These are phyloP conservation scores for Dictyostelium purpureum DNA, from an alignment of 78 protist species.

Conservation along the genomic window DNA sequence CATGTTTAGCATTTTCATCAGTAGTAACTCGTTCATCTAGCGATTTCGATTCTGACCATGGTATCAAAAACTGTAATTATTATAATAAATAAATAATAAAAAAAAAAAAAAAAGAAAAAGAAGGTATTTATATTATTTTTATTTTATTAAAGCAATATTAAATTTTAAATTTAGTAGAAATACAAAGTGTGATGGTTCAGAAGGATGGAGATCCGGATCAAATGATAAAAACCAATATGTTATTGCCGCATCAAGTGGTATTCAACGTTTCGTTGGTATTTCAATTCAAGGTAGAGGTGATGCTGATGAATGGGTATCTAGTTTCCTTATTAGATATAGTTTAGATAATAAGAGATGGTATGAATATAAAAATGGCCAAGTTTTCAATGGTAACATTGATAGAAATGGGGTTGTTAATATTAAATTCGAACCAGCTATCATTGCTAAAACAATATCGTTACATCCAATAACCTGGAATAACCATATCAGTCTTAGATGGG, in stretches of 20 bases:
- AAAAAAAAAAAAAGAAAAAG: too few species aligned
- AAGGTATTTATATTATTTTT: background rate
- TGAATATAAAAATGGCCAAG: conserved; percentile 2
- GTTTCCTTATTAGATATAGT: conserved; percentile 4
- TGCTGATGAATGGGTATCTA: background rate
- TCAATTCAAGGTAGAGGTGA: conserved; percentile 18
- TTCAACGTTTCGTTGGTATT: background rate
- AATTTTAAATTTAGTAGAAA: background rate
- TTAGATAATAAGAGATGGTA: conserved; percentile 8
- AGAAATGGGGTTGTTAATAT: background rate
- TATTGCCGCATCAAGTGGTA: background rate
- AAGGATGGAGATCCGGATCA: background rate
- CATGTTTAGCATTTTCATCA: background rate
- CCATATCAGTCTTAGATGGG: conserved; percentile 4
- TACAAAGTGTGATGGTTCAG: background rate
- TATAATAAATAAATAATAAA: too few species aligned
- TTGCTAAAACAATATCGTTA: conserved; percentile 12
- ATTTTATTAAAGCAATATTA: background rate
- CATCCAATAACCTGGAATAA: conserved; percentile 8
- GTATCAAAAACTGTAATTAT: background rate
- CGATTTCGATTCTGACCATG: conserved; percentile 13
- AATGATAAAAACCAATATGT: background rate
- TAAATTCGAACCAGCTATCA: background rate
- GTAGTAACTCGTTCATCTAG: background rate
- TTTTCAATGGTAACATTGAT: conserved; percentile 7